Evolutionary conservation across 2,329 filamentous ascomycete species (phyloP), one percentile per base, ranked within the genome.

Genomic region (Stromatinia cepivora): DNA sequence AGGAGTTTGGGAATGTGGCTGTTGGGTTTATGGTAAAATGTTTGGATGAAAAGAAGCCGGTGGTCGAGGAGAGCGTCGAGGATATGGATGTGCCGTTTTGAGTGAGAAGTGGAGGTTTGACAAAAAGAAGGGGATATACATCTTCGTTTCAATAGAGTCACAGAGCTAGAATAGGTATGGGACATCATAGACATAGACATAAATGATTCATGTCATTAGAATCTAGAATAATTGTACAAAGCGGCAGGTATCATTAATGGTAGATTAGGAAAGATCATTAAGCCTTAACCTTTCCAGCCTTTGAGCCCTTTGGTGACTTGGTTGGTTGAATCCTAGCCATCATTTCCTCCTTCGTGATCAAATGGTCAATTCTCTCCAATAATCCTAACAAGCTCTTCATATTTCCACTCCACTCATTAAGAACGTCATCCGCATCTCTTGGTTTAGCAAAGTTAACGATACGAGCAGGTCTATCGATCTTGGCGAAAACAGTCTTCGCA

Each of bases 341-440:
- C 95, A 99, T 99, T 85, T 99, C 95, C 82, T 99, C 95, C 86
- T 98, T 98, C 68, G 96, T 99, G 78, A 99, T 99, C 77, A 99
- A 85, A 81, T 99, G 95, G 79, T 99, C 95, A 71, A 99, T 96
- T 72, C 93, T 87, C 85, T 97, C 93, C 78, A 97, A 79, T 68
- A 94, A 82, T 15, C 92, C 93, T 73, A 97, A 82, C 76, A 97
- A 82, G 78, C 90, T 94, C 90, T 95, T 97, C 93, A 97, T 98
- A 81, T 97, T 97, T 77, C 92, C 90, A 80, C 93, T 97, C 95
- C 95, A 99, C 82, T 99, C 95, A 79, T 99, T 99, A 78, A 99
- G 83, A 66, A 97, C 89, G 81, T 99, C 95, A 78, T 99, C 95
- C 1, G 94, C 93, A 81, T 97, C 94, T 73, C 94, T 88, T 66